phyloP scores from a whole-genome alignment of 1,284 basidiomycete species.

The Coriolopsis trogii region DNA sequence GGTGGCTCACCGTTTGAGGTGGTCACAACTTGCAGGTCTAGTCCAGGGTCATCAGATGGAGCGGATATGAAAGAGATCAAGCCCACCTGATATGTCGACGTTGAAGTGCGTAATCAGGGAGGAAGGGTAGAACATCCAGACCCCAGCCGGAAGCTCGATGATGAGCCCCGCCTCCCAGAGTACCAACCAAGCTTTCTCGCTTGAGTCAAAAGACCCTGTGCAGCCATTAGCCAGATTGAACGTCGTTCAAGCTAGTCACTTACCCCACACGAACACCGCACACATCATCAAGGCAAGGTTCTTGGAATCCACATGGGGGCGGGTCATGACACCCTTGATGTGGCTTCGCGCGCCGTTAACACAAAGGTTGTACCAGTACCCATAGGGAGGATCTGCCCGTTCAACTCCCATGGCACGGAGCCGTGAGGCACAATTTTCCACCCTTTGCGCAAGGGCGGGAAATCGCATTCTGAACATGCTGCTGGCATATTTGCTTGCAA shows the following conservation, averaged over 20 bases:
- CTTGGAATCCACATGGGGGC: neutral
- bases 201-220: neutral
- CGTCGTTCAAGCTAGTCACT: neutral
- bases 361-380: neutral
- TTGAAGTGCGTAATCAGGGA: conserved; percentile 11
- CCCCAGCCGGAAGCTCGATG: conserved; percentile 6
- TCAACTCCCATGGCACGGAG: too few species aligned
- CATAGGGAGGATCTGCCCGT: neutral
- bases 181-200: conserved; percentile 4
- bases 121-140: conserved; percentile 5
- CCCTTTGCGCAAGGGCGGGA: neutral
- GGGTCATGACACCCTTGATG: neutral
- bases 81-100: neutral
- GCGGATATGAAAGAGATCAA: neutral
- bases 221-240: neutral
- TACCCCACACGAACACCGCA: neutral
- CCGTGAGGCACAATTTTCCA: neutral
- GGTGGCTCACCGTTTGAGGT: neutral
- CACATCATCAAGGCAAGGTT: neutral
- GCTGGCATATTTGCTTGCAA: too few species aligned
- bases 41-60: neutral
- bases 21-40: neutral
- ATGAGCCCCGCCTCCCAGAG: conserved; percentile 8
- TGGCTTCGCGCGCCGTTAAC: neutral
- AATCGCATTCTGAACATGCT: too few species aligned